Evolutionary conservation across 164 flowering plant genomes (phyloP).

Genomic region (Amborella trichopoda): DNA sequence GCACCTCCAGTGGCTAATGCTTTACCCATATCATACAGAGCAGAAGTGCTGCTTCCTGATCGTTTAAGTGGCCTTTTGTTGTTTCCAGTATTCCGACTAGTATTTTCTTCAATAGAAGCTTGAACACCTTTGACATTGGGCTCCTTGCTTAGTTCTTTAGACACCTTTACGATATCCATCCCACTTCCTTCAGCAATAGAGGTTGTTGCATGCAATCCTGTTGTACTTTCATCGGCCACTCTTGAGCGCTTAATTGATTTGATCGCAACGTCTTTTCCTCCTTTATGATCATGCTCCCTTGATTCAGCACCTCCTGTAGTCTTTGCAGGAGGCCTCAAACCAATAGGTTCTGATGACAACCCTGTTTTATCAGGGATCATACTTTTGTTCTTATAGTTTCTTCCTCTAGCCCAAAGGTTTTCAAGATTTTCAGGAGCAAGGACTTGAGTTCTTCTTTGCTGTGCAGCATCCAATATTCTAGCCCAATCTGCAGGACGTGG

Average conservation of each 20-base stretch:
- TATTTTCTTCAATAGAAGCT: constrained; percentile 12
- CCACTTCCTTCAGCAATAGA: constrained; percentile 10
- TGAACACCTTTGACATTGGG: constrained; percentile 10
- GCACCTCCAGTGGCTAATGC: constrained; percentile 6
- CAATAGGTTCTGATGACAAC: constrained; percentile 11
- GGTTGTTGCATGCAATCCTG: constrained; percentile 9
- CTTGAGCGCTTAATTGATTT: no score
- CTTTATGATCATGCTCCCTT: background rate
- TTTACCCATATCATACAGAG: constrained; percentile 11
- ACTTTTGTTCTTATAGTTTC: constrained; percentile 60
- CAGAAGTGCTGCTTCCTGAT: constrained; percentile 23
- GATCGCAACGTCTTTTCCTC: no score
- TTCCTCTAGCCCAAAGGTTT: constrained; percentile 92
- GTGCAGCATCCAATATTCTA: constrained; percentile 63
- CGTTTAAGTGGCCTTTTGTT: constrained; percentile 14
- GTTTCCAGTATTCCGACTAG: constrained; percentile 4
- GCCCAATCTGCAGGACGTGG: constrained; percentile 72
- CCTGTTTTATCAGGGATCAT: constrained; percentile 22
- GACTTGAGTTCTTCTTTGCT: constrained; percentile 91
- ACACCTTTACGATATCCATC: background rate
- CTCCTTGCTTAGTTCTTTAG: constrained; percentile 20
- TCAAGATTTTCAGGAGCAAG: constrained; percentile 99
- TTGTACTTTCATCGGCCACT: constrained; percentile 16
- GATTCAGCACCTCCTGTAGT: background rate
- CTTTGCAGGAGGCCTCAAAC: background rate